Evolutionary conservation across 2,329 filamentous ascomycete genomes (phyloP).

Genomic region (Pestalotiopsis sp.): DNA sequence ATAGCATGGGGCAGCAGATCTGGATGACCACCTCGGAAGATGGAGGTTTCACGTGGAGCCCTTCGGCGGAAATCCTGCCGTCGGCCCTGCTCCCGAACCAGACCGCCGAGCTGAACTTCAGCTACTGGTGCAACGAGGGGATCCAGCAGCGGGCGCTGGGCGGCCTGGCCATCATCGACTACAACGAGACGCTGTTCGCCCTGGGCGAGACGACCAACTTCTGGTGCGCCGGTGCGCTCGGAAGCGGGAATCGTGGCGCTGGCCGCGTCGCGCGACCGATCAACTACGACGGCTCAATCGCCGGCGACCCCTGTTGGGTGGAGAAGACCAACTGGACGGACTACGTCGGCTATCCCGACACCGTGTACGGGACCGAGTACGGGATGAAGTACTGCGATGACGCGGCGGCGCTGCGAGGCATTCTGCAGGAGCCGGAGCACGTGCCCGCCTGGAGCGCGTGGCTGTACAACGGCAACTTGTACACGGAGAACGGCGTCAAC

Average conservation of each 20-base stretch:
- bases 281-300: slow-evolving; percentile 17
- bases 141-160: slow-evolving; percentile 24
- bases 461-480: slow-evolving; percentile 22
- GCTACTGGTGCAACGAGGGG: slow-evolving; percentile 25
- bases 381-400: slow-evolving; percentile 22
- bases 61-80: slow-evolving; percentile 20
- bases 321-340: slow-evolving; percentile 22
- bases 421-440: slow-evolving; percentile 13
- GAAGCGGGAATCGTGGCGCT: slow-evolving; percentile 12
- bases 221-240: slow-evolving; percentile 14
- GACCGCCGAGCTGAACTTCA: slow-evolving; percentile 23
- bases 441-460: slow-evolving; percentile 24
- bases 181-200: slow-evolving; percentile 20
- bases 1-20: slow-evolving; percentile 28
- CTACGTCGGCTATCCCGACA: slow-evolving; percentile 19
- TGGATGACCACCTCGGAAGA: slow-evolving; percentile 25
- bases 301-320: slow-evolving; percentile 24
- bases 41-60: slow-evolving; percentile 23
- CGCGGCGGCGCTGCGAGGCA: slow-evolving; percentile 9
- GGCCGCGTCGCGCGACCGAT: slow-evolving; percentile 21
- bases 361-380: slow-evolving; percentile 23
- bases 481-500: slow-evolving; percentile 20
- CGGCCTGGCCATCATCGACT: slow-evolving; percentile 7
- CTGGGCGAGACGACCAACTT: slow-evolving; percentile 21
- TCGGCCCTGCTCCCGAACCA: slow-evolving; percentile 27